phyloP scores from a whole-genome alignment of 306 rosid genomes.

The Biancaea sappan region DNA sequence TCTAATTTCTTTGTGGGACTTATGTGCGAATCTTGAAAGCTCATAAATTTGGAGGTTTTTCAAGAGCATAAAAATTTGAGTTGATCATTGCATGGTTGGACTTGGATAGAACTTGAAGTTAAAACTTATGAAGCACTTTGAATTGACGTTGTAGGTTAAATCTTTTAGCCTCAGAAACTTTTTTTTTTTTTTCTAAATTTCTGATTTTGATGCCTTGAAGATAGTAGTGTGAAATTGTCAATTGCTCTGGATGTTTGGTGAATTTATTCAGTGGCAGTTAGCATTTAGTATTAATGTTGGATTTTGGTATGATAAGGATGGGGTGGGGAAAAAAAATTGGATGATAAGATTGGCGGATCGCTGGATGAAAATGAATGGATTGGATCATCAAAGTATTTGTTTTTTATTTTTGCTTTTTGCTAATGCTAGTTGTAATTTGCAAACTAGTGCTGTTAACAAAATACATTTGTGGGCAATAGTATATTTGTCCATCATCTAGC shows the following conservation, averaged over 20 bases:
- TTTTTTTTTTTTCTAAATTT: neutral
- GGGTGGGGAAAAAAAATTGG: neutral
- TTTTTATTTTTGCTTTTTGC: too few species aligned
- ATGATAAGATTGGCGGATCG: neutral
- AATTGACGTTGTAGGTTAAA: neutral
- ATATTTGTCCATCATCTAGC: neutral
- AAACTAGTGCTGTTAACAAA: neutral
- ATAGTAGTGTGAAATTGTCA: too few species aligned
- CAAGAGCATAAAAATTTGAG: neutral
- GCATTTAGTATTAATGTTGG: neutral
- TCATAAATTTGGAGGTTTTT: neutral
- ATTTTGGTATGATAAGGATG: neutral
- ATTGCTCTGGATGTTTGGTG: neutral
- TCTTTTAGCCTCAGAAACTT: neutral
- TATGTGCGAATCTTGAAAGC: neutral
- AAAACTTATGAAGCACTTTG: neutral
- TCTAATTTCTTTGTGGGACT: neutral
- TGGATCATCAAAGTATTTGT: neutral
- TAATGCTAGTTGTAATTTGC: neutral
- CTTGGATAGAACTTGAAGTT: neutral
- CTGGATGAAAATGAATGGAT: neutral
- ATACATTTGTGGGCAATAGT: neutral
- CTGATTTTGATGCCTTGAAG: neutral
- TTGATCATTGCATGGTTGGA: slow-evolving; percentile 6
- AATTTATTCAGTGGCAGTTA: neutral